Percentiles rank a stretch among this genome's conserved stretches.
Evolutionary conservation across 2,329 filamentous ascomycete genomes (phyloP).

Genomic region (Aspergillus felis): DNA sequence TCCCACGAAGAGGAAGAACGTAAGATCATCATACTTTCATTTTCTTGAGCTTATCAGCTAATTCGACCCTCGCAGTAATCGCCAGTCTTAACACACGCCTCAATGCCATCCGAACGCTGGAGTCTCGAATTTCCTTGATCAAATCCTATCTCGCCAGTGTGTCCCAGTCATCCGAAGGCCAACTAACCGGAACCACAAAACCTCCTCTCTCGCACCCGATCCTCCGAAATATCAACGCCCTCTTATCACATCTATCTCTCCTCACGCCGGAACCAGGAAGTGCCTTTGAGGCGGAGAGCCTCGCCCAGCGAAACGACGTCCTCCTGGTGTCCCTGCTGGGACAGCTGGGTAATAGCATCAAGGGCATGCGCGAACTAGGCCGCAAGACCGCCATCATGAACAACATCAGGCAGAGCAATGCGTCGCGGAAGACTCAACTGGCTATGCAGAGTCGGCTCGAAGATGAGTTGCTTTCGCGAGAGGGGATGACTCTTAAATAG

Average conservation of each 20-base stretch:
- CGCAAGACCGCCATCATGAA: conserved; percentile 67
- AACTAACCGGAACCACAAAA: conserved; percentile 38
- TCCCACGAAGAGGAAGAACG: conserved; percentile 62
- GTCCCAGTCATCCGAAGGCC: conserved; percentile 56
- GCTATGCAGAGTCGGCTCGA: conserved; percentile 22
- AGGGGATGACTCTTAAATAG: conserved; percentile 10
- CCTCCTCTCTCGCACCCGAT: conserved; percentile 64
- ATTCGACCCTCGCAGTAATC: conserved; percentile 30
- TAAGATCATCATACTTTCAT: conserved; percentile 27
- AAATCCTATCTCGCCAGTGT: conserved; percentile 72
- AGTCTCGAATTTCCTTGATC: conserved; percentile 69
- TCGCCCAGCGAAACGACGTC: conserved; percentile 80
- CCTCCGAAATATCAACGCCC: conserved; percentile 81
- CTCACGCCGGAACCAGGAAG: conserved; percentile 67
- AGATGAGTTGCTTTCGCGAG: conserved; percentile 24
- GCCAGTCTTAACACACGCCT: conserved; percentile 75
- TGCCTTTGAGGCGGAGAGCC: conserved; percentile 65
- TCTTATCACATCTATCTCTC: conserved; percentile 77
- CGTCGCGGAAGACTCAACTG: conserved; percentile 20
- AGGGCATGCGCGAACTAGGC: conserved; percentile 67
- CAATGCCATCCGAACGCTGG: conserved; percentile 92
- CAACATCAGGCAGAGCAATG: conserved; percentile 18
- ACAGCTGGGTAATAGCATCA: conserved; percentile 67
- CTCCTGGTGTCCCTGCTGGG: conserved; percentile 72
- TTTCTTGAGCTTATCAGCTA: neutral